Percentiles rank a stretch among this genome's conserved stretches.
phyloP scores from a whole-genome alignment of 805 yeast genomes.

The Blastobotrys parvus region DNA sequence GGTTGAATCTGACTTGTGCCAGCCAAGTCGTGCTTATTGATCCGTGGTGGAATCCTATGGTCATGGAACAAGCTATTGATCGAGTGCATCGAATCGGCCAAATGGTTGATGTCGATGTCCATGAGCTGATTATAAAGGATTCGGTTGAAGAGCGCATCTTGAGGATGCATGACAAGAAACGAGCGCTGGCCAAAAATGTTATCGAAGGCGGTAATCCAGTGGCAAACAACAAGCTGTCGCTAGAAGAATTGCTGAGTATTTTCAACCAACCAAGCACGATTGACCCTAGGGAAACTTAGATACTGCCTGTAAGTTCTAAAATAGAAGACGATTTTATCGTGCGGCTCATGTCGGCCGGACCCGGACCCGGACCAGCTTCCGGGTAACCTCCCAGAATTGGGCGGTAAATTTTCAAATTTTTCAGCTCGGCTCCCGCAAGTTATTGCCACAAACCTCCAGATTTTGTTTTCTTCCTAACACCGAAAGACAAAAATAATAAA shows the following conservation, averaged over 20 bases:
- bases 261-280: conserved; percentile 14
- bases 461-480: too few species aligned
- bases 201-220: conserved; percentile 20
- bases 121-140: conserved; percentile 32
- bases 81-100: conserved; percentile 45
- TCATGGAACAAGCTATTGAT: conserved; percentile 44
- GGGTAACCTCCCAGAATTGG: too few species aligned
- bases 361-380: too few species aligned
- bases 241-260: conserved; percentile 20
- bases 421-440: too few species aligned
- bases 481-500: too few species aligned
- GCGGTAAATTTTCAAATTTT: too few species aligned
- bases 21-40: conserved; percentile 35
- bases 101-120: conserved; percentile 35
- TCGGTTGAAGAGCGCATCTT: conserved; percentile 36
- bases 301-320: too few species aligned
- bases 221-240: conserved; percentile 18
- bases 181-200: conserved; percentile 28
- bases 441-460: too few species aligned
- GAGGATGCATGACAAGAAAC: conserved; percentile 30
- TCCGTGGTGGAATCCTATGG: conserved; percentile 47
- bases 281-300: too few species aligned
- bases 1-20: conserved; percentile 37
- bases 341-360: too few species aligned
- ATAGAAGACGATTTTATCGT: too few species aligned